phyloP scores from a whole-genome alignment of 192 early-diverging fungal species.

The Mortierella hygrophila region DNA sequence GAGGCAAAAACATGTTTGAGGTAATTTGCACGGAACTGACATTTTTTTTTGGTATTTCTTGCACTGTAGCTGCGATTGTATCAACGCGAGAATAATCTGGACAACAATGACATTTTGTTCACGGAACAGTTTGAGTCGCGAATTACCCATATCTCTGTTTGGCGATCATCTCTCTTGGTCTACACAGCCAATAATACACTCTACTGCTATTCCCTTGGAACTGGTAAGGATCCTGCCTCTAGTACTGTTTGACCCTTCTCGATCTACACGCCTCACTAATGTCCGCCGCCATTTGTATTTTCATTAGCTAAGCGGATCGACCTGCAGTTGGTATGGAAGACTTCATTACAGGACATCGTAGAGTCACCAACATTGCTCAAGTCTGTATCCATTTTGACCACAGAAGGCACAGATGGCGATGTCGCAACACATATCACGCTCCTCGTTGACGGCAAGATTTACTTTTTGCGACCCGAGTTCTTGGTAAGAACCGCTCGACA shows the following conservation, averaged over 20 bases:
- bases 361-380: slow-evolving; percentile 46
- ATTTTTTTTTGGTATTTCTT: background rate
- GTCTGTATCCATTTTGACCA: slow-evolving; percentile 47
- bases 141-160: slow-evolving; percentile 65
- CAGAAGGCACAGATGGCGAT: slow-evolving; percentile 44
- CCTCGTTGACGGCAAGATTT: slow-evolving; percentile 75
- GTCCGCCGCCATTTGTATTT: background rate
- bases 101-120: slow-evolving; percentile 72
- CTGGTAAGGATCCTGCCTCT: slow-evolving; percentile 7
- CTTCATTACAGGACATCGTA: slow-evolving; percentile 50
- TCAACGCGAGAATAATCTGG: slow-evolving; percentile 79
- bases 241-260: background rate
- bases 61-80: slow-evolving; percentile 74
- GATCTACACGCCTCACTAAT: background rate
- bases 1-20: background rate
- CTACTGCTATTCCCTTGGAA: slow-evolving; percentile 56
- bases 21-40: background rate
- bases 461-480: slow-evolving; percentile 71
- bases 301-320: slow-evolving; percentile 44
- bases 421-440: slow-evolving; percentile 72
- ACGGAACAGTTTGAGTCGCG: slow-evolving; percentile 62
- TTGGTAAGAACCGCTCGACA: slow-evolving; percentile 28
- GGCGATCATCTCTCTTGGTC: slow-evolving; percentile 69
- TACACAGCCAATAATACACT: slow-evolving; percentile 69
- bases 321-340: slow-evolving; percentile 52